phyloP scores from a whole-genome alignment of 257 asterid species.

The Solanum clarkiae region DNA sequence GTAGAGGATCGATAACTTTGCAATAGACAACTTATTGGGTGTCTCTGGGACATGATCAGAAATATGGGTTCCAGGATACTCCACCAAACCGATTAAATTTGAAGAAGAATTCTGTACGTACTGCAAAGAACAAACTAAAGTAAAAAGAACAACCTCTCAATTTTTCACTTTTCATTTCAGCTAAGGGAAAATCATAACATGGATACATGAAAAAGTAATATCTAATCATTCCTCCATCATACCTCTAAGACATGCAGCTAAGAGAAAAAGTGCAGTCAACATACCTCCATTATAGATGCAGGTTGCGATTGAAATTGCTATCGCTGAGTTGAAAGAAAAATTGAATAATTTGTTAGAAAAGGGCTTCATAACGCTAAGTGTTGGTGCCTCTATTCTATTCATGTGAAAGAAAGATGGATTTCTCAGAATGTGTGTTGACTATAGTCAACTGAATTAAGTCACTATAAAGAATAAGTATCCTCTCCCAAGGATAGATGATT shows the following conservation, averaged over 20 bases:
- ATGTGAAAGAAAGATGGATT: too few relatives aligned
- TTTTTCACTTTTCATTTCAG: not conserved
- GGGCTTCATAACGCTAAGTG: too few relatives aligned
- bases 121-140: conserved; percentile 22
- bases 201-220: not conserved
- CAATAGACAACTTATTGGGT: conserved; percentile 59
- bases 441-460: too few relatives aligned
- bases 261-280: too few relatives aligned
- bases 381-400: too few relatives aligned
- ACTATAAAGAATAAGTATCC: too few relatives aligned
- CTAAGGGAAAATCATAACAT: not conserved
- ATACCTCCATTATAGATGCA: conserved; percentile 33
- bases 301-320: conserved; percentile 94
- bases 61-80: conserved; percentile 82
- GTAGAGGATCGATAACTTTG: conserved; percentile 74
- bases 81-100: conserved; percentile 70
- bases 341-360: too few relatives aligned
- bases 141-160: not conserved
- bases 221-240: not conserved
- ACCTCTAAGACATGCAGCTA: conserved; percentile 36
- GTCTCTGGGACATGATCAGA: conserved; percentile 76
- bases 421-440: too few relatives aligned
- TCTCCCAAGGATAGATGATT: too few relatives aligned
- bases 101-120: conserved; percentile 54
- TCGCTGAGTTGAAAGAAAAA: too few relatives aligned